phyloP scores from a whole-genome alignment of 257 asterid genomes.

The Primulina tabacum region DNA sequence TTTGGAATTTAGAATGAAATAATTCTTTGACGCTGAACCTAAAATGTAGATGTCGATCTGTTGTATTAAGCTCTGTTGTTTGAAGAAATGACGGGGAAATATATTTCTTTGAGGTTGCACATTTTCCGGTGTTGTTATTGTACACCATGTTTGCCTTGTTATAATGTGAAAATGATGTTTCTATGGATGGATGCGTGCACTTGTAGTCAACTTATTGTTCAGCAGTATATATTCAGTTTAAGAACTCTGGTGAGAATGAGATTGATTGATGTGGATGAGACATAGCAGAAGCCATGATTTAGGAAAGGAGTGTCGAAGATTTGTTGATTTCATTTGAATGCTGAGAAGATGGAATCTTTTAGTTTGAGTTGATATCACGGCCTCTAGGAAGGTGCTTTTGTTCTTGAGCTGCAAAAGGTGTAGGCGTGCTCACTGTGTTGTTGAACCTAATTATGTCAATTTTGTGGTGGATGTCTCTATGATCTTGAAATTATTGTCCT shows the following conservation, averaged over 20 bases:
- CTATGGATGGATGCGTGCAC: neutral
- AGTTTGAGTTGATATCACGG: neutral
- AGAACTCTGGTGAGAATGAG: neutral
- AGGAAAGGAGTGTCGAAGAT: neutral
- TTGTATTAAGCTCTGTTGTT: neutral
- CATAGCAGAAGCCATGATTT: neutral
- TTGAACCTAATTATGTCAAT: no score
- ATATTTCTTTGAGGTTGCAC: slow-evolving; percentile 1
- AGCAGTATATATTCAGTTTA: neutral
- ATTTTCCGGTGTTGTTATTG: neutral
- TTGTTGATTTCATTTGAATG: neutral
- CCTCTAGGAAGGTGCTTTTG: neutral
- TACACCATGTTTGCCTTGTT: neutral
- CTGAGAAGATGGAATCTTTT: neutral
- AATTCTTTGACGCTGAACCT: slow-evolving; percentile 2
- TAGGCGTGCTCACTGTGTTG: neutral
- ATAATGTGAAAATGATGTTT: neutral
- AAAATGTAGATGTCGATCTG: neutral
- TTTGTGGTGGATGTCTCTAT: neutral
- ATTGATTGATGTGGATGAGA: neutral
- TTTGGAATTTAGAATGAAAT: slow-evolving; percentile 11
- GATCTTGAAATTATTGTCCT: neutral
- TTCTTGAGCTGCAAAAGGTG: neutral
- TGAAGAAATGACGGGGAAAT: slow-evolving; percentile 1
- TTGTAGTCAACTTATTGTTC: neutral